Evolutionary conservation across 768 basidiomycete species (phyloP).

Genomic region (Termitomyces sp.): DNA sequence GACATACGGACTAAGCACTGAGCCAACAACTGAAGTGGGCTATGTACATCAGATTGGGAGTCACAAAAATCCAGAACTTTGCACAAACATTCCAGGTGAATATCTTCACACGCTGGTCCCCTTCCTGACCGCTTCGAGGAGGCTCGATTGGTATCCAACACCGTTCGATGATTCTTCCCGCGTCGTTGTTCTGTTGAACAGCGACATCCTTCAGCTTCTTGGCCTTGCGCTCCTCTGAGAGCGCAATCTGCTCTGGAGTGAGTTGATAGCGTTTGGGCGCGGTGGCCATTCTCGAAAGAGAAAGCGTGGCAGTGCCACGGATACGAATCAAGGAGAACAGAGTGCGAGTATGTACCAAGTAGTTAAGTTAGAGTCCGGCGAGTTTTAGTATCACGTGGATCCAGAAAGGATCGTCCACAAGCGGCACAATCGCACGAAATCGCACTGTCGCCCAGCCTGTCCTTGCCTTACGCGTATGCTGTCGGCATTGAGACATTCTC

Average conservation of each 20-base stretch:
- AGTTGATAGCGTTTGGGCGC: constrained; percentile 14
- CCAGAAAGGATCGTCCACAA: neutral
- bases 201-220: constrained; percentile 24
- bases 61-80: constrained; percentile 5
- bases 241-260: constrained; percentile 56
- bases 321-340: constrained; percentile 5
- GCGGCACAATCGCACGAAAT: neutral
- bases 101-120: constrained; percentile 43
- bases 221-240: constrained; percentile 49
- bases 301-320: constrained; percentile 3
- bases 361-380: no score
- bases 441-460: neutral
- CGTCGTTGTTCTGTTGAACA: constrained; percentile 10
- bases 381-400: neutral
- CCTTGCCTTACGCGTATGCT: constrained; percentile 9
- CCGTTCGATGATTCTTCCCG: constrained; percentile 28
- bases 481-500: constrained; percentile 10
- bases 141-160: constrained; percentile 35
- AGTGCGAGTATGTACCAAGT: neutral
- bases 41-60: constrained; percentile 10
- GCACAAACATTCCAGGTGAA: constrained; percentile 83
- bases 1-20: constrained; percentile 77
- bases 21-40: constrained; percentile 56
- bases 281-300: constrained; percentile 8
- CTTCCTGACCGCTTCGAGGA: constrained; percentile 16